Conservation (phyloP, 495 filamentous ascomycete species). For the Neurospora sp. region DNA sequence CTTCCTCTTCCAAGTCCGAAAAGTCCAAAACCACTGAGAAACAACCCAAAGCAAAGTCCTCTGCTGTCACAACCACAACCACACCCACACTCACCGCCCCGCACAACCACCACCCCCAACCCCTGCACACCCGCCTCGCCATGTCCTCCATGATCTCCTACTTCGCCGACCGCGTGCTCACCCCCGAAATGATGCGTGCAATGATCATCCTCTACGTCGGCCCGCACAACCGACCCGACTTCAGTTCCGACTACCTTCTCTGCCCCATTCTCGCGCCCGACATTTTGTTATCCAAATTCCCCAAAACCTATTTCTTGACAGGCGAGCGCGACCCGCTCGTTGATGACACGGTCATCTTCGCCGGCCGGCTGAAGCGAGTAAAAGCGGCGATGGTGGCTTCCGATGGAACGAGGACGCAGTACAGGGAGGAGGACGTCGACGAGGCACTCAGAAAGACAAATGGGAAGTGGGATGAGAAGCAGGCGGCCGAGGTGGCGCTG, state of each 20-base stretch:
- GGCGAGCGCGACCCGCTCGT: slow-evolving; percentile 93
- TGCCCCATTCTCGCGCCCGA: slow-evolving; percentile 87
- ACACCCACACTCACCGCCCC: slow-evolving; percentile 4
- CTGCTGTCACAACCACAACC: slow-evolving; percentile 2
- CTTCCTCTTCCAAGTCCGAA: background rate
- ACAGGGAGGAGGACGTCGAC: slow-evolving; percentile 18
- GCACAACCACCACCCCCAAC: slow-evolving; percentile 41
- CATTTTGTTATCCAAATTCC: slow-evolving; percentile 67
- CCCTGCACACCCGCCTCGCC: slow-evolving; percentile 77
- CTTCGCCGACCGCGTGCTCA: slow-evolving; percentile 89
- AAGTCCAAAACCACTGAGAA: background rate
- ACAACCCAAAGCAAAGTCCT: background rate
- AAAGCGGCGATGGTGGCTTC: slow-evolving; percentile 51
- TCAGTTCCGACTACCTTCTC: slow-evolving; percentile 80
- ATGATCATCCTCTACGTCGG: slow-evolving; percentile 99
- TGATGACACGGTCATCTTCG: slow-evolving; percentile 94
- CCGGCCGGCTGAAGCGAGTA: slow-evolving; percentile 72
- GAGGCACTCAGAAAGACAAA: background rate
- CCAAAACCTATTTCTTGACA: slow-evolving; percentile 86
- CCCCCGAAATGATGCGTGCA: slow-evolving; percentile 96
- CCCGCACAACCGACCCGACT: slow-evolving; percentile 84
- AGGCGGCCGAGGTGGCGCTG: slow-evolving; percentile 69
- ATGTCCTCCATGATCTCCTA: slow-evolving; percentile 96
- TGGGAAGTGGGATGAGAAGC: slow-evolving; percentile 57
- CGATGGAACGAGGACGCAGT: slow-evolving; percentile 17